Conservation (phyloP, 169 alveolate species). For the Blepharisma undulans region DNA sequence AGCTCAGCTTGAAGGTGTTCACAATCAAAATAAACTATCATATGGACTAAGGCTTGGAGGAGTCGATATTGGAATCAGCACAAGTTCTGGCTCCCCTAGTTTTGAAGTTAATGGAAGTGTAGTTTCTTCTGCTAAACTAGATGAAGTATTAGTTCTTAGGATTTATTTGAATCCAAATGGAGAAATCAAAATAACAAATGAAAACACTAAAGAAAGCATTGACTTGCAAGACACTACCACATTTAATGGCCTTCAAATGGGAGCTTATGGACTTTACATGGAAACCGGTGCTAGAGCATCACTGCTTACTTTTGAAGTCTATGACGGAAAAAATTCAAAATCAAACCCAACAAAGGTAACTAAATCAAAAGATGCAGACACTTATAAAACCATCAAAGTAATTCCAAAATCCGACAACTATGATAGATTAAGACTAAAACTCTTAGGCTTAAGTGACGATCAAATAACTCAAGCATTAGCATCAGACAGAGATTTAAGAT, state of each 20-base stretch:
- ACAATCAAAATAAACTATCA: neutral
- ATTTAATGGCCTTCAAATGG: constrained; percentile 3
- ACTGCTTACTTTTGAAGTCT: neutral
- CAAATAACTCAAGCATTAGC: neutral
- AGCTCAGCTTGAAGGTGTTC: neutral
- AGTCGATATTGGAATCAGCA: neutral
- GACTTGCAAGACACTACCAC: neutral
- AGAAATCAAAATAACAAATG: neutral
- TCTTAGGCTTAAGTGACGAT: constrained; percentile 1
- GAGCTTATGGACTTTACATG: neutral
- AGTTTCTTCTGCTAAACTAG: neutral
- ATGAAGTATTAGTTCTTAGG: neutral
- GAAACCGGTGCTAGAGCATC: neutral
- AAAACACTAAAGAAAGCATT: neutral
- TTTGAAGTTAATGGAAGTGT: neutral
- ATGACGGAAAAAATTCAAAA: neutral
- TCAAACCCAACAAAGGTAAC: neutral
- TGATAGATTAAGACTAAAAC: neutral
- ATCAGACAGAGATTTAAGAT: neutral
- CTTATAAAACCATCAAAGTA: neutral
- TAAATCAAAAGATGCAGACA: neutral
- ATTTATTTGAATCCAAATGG: neutral
- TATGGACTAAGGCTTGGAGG: neutral
- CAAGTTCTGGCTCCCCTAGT: neutral
- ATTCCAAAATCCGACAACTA: neutral